Evolutionary conservation across 1,139 yeast genomes (phyloP), one percentile per base, ranked within the genome.

Genomic region (Hyphopichia burtonii): DNA sequence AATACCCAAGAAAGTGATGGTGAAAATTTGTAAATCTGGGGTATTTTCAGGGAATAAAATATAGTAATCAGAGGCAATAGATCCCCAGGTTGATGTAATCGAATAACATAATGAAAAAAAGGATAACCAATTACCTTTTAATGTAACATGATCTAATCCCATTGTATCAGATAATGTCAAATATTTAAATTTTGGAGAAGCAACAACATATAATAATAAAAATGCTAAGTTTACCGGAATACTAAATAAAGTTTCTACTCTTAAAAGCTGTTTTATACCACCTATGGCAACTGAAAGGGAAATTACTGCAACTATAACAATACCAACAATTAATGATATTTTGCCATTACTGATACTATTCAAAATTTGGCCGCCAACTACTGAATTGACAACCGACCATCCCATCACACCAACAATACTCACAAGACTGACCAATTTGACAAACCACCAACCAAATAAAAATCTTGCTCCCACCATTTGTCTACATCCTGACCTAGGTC

Each of bases 321-420:
- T 66, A 2, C 74, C 73, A 2, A 58, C 65, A 15, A 56, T 54
- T 31, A 65, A 50, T 0, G 63, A 56, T 12, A 58, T 53, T 7
- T 49, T 50, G 5, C 48, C 53, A 20, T 53, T 52, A 9, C 60
- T 54, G 25, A 66, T 54, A 3, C 70, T 59, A 7, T 58, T 52
- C 28, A 68, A 53, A 7, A 68, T 56, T 45, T 68, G 65, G 6
- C 73, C 73, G 12, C 73, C 74, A 18, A 68, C 51, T 5, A 68
- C 71, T 43, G 69, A 63, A 44, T 68, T 68, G 2, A 68, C 71
- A 34, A 68, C 67, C 2, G 72, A 66, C 74, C 74, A 69, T 2
- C 75, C 74, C 18, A 65, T 49, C 4, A 64, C 66, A n/a, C 73
- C 71, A 32, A 68, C 53, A 19, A 67, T 62, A 43, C 68, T 59